Percentiles rank a stretch among this genome's conserved stretches.
Evolutionary conservation across 495 filamentous ascomycete genomes (phyloP).

Genomic region (Schizothecium vesticola): DNA sequence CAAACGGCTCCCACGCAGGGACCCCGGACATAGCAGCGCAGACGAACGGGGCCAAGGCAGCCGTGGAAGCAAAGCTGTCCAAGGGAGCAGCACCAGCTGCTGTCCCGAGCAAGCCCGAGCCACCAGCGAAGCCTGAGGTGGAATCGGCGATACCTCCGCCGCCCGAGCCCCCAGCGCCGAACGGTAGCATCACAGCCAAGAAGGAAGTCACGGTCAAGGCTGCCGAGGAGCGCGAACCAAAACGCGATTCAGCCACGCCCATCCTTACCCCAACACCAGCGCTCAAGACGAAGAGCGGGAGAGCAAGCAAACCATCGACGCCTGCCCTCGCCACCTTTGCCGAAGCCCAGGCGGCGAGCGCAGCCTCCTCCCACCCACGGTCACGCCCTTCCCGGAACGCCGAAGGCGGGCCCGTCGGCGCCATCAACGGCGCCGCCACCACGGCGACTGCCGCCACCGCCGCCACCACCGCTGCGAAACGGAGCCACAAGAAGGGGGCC

Average conservation of each 20-base stretch:
- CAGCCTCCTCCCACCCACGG: conserved; percentile 12
- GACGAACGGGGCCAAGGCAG: conserved; percentile 31
- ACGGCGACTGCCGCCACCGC: conserved; percentile 2
- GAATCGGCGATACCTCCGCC: conserved; percentile 17
- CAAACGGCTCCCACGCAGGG: conserved; percentile 21
- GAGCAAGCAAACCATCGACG: conserved; percentile 60
- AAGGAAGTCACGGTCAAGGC: conserved; percentile 28
- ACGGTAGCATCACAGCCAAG: conserved; percentile 17
- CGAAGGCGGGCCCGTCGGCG: conserved; percentile 2
- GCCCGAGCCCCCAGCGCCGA: conserved; percentile 17
- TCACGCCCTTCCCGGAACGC: conserved; percentile 24
- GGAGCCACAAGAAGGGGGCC: conserved; percentile 65
- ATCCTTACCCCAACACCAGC: conserved; percentile 29
- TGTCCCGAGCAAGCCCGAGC: conserved; percentile 9
- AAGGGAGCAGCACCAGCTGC: conserved; percentile 26
- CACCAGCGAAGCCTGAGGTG: conserved; percentile 15
- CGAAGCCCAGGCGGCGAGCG: conserved; percentile 34
- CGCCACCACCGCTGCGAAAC: conserved; percentile 38
- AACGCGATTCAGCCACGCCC: conserved; percentile 27
- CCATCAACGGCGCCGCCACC: not conserved
- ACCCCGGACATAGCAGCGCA: conserved; percentile 21
- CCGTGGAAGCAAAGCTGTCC: conserved; percentile 25
- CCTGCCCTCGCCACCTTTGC: conserved; percentile 49
- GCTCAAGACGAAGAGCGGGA: conserved; percentile 50
- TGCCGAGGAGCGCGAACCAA: conserved; percentile 16